Evolutionary conservation across 1,284 basidiomycete species (phyloP).

Genomic region (Leccinum pachyderme): DNA sequence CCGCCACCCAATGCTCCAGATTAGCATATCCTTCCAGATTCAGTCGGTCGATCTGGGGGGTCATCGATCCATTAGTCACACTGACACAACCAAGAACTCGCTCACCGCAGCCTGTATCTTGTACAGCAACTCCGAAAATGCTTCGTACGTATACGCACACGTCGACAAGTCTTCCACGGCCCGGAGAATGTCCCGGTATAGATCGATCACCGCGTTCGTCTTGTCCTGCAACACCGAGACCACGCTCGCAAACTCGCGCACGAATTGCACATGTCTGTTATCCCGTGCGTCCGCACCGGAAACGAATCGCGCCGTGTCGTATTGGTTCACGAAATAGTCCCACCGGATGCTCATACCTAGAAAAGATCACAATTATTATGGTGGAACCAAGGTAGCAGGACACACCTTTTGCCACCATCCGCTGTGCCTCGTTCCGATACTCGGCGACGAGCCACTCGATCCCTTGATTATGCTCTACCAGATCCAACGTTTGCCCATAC

Average conservation of each 20-base stretch:
- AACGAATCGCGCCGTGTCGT: conserved; percentile 76
- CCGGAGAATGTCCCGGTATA: conserved; percentile 83
- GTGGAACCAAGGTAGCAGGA: not conserved
- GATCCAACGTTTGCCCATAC: conserved; percentile 90
- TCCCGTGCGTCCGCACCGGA: conserved; percentile 75
- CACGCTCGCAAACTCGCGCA: conserved; percentile 91
- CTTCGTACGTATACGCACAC: conserved; percentile 82
- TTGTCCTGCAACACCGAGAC: conserved; percentile 94
- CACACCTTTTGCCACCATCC: conserved; percentile 84
- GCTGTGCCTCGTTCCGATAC: conserved; percentile 86
- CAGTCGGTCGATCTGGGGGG: conserved; percentile 78
- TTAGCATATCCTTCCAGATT: conserved; percentile 98
- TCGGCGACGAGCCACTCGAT: conserved; percentile 93
- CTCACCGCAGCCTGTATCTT: conserved; percentile 85
- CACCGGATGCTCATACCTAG: conserved; percentile 90
- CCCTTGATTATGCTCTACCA: conserved; percentile 85
- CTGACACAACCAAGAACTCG: not conserved
- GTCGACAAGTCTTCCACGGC: conserved; percentile 85
- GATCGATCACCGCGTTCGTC: conserved; percentile 88
- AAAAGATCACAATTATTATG: not conserved
- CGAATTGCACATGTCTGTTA: conserved; percentile 88
- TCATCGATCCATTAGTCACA: not conserved
- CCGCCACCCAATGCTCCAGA: conserved; percentile 92
- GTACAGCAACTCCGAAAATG: conserved; percentile 75
- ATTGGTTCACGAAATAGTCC: conserved; percentile 96